Evolutionary conservation across 371 early-diverging fungal genomes (phyloP).

Genomic region (Parasitella parasitica): DNA sequence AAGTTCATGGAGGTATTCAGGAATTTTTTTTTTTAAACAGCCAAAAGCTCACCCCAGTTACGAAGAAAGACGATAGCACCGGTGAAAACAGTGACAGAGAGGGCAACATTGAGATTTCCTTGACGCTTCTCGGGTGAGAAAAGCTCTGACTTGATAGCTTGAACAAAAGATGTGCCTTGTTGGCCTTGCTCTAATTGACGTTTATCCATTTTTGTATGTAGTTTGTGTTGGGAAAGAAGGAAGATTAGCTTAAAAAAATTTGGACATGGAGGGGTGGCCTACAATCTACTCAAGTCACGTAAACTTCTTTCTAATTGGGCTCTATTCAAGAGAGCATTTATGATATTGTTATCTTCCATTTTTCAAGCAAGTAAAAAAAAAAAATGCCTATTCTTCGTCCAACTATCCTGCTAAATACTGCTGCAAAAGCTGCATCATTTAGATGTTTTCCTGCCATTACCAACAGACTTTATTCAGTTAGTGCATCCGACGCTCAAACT

Average conservation of each 20-base stretch:
- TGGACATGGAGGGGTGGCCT: neutral
- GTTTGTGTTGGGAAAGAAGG: neutral
- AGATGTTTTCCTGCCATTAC: slow-evolving; percentile 22
- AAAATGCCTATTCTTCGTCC: slow-evolving; percentile 37
- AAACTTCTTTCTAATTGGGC: neutral
- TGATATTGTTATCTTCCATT: neutral
- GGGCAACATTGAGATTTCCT: slow-evolving; percentile 62
- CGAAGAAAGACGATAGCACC: slow-evolving; percentile 66
- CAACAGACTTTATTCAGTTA: slow-evolving; percentile 63
- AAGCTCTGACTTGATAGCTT: slow-evolving; percentile 47
- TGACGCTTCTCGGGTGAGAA: slow-evolving; percentile 55
- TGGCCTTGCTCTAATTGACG: slow-evolving; percentile 37
- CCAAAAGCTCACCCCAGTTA: slow-evolving; percentile 65
- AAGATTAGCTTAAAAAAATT: slow-evolving; percentile 2
- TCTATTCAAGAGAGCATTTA: neutral
- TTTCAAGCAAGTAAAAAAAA: neutral
- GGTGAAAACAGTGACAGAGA: slow-evolving; percentile 63
- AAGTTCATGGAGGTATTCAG: neutral
- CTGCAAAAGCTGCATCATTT: slow-evolving; percentile 45
- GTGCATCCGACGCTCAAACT: slow-evolving; percentile 68
- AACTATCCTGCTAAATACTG: slow-evolving; percentile 52
- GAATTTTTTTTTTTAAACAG: slow-evolving; percentile 45
- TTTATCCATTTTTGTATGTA: slow-evolving; percentile 26
- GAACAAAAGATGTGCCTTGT: slow-evolving; percentile 32
- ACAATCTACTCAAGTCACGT: neutral